phyloP scores from a whole-genome alignment of 2,329 filamentous ascomycete species.

The Stylonectria norvegica region DNA sequence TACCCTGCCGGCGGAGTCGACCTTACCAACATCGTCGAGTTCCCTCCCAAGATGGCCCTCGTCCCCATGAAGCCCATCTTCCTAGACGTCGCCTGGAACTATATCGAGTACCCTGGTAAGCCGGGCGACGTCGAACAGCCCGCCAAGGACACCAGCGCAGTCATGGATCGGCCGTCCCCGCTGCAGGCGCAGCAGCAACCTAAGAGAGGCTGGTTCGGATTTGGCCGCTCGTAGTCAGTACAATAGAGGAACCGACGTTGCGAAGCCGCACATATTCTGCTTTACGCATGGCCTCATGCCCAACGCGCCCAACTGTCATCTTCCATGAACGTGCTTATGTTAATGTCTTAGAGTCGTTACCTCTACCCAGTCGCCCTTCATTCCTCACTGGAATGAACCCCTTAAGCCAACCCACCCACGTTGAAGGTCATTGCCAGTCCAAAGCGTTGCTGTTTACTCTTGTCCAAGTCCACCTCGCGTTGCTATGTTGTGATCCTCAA shows the following conservation, averaged over 20 bases:
- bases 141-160: constrained; percentile 26
- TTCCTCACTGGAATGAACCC: constrained; percentile 17
- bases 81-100: constrained; percentile 96
- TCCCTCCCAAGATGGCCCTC: constrained; percentile 77
- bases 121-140: constrained; percentile 27
- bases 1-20: constrained; percentile 72
- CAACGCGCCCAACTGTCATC: neutral
- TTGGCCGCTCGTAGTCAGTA: constrained; percentile 49
- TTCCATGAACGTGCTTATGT: neutral
- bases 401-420: neutral
- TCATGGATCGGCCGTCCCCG: constrained; percentile 32
- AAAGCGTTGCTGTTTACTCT: no score
- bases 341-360: neutral
- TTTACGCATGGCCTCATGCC: no score
- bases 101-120: constrained; percentile 83
- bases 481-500: no score
- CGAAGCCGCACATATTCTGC: no score
- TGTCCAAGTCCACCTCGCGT: no score
- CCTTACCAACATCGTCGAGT: constrained; percentile 76
- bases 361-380: constrained; percentile 16
- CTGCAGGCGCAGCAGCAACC: constrained; percentile 42
- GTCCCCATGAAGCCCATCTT: constrained; percentile 94
- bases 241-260: no score
- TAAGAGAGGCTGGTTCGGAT: constrained; percentile 77
- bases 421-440: no score